These are phyloP conservation scores for Cyberlindnera subsufficiens DNA, from an alignment of 805 yeast genomes.

Conservation along the genomic window DNA sequence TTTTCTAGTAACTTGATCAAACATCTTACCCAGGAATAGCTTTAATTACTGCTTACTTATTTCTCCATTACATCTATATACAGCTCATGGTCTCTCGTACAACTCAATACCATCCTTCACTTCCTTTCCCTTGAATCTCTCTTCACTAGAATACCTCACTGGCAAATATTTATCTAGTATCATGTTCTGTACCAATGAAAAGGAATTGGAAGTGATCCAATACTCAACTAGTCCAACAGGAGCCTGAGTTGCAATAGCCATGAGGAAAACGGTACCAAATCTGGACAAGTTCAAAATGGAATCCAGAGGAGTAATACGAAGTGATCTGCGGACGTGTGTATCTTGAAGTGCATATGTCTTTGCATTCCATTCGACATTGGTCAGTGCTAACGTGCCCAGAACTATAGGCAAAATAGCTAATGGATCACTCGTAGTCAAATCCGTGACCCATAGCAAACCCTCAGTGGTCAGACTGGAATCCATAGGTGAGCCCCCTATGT, in stretches of 20 bases:
- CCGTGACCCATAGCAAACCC: conserved; percentile 56
- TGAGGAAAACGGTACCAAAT: conserved; percentile 69
- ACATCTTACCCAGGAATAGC: no score
- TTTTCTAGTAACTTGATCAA: no score
- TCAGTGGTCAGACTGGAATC: conserved; percentile 46
- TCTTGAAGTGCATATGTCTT: conserved; percentile 45
- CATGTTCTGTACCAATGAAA: conserved; percentile 70
- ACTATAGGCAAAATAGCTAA: conserved; percentile 60
- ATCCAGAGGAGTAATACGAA: conserved; percentile 54
- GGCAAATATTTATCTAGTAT: conserved; percentile 46
- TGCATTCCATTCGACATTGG: conserved; percentile 80
- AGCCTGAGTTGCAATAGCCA: conserved; percentile 82
- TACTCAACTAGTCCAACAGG: conserved; percentile 79
- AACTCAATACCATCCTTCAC: neutral
- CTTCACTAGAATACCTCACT: conserved; percentile 12
- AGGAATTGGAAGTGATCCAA: conserved; percentile 84
- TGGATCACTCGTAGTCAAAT: conserved; percentile 58
- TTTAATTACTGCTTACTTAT: no score
- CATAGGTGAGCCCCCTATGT: conserved; percentile 34
- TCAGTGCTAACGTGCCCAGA: conserved; percentile 63
- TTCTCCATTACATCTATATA: no score
- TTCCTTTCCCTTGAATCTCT: conserved; percentile 3
- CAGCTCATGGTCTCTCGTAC: no score
- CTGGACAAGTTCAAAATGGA: conserved; percentile 67
- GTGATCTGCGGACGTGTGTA: conserved; percentile 32